These are phyloP conservation scores for Starmerella gropengiesseri DNA, from an alignment of 805 yeast species.

Conservation along the genomic window DNA sequence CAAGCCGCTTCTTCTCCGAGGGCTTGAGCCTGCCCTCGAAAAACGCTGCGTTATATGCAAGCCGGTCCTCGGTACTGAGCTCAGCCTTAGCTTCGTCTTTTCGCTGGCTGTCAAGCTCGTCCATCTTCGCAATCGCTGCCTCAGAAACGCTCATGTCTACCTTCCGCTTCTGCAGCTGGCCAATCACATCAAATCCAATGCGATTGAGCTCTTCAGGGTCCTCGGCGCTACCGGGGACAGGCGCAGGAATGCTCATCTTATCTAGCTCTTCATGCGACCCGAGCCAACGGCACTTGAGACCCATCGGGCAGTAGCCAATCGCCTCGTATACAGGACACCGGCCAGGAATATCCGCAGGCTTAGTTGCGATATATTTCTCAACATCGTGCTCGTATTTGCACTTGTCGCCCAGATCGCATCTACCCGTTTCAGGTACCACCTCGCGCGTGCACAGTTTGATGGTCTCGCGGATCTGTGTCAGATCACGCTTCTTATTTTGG, in stretches of 20 bases:
- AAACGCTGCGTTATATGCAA: slow-evolving; percentile 39
- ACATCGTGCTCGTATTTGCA: slow-evolving; percentile 77
- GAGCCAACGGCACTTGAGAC: slow-evolving; percentile 87
- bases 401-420: slow-evolving; percentile 48
- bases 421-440: slow-evolving; percentile 10
- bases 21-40: slow-evolving; percentile 67
- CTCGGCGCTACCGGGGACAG: slow-evolving; percentile 7
- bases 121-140: slow-evolving; percentile 45
- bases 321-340: slow-evolving; percentile 73
- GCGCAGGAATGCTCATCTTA: neutral
- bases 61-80: slow-evolving; percentile 46
- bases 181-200: slow-evolving; percentile 9
- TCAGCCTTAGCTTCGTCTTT: slow-evolving; percentile 38
- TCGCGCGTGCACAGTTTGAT: slow-evolving; percentile 22
- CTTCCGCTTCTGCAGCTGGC: slow-evolving; percentile 47
- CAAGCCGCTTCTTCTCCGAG: slow-evolving; percentile 67
- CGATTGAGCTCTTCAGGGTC: slow-evolving; percentile 17
- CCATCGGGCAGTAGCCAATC: slow-evolving; percentile 85
- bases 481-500: slow-evolving; percentile 24
- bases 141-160: slow-evolving; percentile 50
- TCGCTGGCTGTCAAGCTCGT: slow-evolving; percentile 17
- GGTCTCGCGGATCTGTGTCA: slow-evolving; percentile 21
- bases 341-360: slow-evolving; percentile 65
- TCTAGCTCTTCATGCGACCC: slow-evolving; percentile 41
- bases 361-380: slow-evolving; percentile 47